These are phyloP conservation scores for Crithidia fasciculata DNA, from an alignment of 208 protist species.

Conservation along the genomic window DNA sequence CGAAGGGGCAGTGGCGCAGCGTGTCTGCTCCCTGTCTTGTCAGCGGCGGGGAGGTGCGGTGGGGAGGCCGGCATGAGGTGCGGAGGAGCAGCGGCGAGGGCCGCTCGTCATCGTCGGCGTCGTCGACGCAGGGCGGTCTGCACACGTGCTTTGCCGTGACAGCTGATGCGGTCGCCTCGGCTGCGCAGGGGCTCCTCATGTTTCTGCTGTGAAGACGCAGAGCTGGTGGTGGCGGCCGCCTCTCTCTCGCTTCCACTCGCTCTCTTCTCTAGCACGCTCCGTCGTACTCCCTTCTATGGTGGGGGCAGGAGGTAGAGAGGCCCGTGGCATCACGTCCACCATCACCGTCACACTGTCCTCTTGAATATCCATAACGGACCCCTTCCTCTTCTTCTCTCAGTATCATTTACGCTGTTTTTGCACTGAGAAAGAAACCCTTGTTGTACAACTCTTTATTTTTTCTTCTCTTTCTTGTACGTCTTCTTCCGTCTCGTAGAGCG, in stretches of 20 bases:
- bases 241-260: no score
- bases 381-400: not conserved
- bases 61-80: not conserved
- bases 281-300: no score
- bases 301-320: no score
- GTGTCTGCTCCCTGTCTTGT: constrained; percentile 21
- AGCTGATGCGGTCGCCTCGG: constrained; percentile 28
- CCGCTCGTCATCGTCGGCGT: not conserved
- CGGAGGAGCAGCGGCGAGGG: constrained; percentile 1
- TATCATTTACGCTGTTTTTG: not conserved
- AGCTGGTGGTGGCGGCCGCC: not conserved
- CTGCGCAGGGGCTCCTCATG: constrained; percentile 27
- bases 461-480: not conserved
- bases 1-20: constrained; percentile 2
- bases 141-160: constrained; percentile 11
- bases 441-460: not conserved
- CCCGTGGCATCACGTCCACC: no score
- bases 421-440: not conserved
- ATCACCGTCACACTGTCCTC: no score
- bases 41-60: not conserved
- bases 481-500: not conserved
- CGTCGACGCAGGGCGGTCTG: not conserved
- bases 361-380: no score
- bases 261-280: no score
- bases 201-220: constrained; percentile 19